Percentiles rank a stretch among this genome's conserved stretches.
phyloP scores from a whole-genome alignment of 108 stramenopile species.

The Skeletonema grethae region DNA sequence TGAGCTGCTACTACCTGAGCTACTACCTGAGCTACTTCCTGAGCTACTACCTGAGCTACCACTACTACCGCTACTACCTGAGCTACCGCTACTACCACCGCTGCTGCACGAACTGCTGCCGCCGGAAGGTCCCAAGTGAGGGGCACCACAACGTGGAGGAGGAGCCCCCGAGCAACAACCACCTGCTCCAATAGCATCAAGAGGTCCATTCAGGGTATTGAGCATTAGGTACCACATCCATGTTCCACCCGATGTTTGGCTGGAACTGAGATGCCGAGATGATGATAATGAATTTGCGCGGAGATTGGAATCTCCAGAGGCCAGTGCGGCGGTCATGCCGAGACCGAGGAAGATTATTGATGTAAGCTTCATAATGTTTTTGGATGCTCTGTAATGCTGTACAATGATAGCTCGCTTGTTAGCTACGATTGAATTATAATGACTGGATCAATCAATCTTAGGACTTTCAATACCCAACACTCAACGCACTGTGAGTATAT shows the following conservation, averaged over 20 bases:
- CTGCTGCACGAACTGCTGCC: no score
- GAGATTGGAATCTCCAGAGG: background rate
- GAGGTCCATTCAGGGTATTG: background rate
- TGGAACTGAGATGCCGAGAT: background rate
- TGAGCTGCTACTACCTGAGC: conserved; percentile 3
- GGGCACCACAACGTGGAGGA: no score
- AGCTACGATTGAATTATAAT: no score
- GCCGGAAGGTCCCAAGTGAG: no score
- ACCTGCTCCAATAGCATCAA: background rate
- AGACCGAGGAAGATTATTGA: no score
- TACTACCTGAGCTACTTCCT: background rate
- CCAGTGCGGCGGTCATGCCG: background rate
- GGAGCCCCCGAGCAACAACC: background rate
- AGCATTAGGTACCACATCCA: background rate
- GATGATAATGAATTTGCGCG: background rate
- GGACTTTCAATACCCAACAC: no score
- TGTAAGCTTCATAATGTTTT: no score
- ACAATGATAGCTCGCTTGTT: no score
- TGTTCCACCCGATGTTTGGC: background rate
- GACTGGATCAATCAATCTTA: no score
- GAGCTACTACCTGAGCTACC: conserved; percentile 3
- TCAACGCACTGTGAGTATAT: no score
- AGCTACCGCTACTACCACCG: background rate
- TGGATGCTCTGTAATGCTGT: no score
- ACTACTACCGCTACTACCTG: background rate